Base-by-base conservation (phyloP, 2,329 filamentous ascomycete species). In the Xylariaceae sp. region DNA sequence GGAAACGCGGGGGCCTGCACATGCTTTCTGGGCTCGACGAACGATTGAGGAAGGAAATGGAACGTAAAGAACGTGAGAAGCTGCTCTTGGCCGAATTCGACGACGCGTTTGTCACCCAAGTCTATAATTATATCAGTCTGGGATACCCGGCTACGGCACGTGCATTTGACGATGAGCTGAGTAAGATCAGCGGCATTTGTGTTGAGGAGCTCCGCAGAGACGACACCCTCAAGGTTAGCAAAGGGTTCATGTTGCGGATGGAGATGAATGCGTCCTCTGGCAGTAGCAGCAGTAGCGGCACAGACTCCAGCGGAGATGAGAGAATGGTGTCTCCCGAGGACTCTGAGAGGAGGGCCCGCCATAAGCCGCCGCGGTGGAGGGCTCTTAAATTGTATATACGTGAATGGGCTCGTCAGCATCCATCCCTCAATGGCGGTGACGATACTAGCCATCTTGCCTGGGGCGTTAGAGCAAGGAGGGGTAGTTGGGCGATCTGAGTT, bases 81-180 rank as follows among this genome's bases (percentile, higher is more conserved):
- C 77, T 78, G 61, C 81, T 84, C 54, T 66, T 73, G 4, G 70
- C 71, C 47, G 91, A 96, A 69, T 96, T 94, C 63, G 78, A 86
- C 55, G 90, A 96, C 67, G 77, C 77, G 3, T 96, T 97, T 67
- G 84, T 97, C 50, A 96, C 92, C 0, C 93, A 97, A 70, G 92
- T 97, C 7, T 97, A 95, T 78, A 97, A 97, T 70, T 97, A 97
- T 70, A 79, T 97, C 14, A 96, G 90, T 0, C 80, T 97, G 5
- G 93, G 93, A 5, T 97, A 97, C 69, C 92, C 93, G 3, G 86
- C 89, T 33, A 84, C 91, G 63, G 93, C 92, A 11, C 83, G 87
- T 18, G 80, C 83, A 36, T 97, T 89, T 65, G 93, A 97, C 65
- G 81, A 86, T 11, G 93, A 97, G 73, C 77, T 97, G 17, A 83